Base-by-base conservation (phyloP, 768 basidiomycete species). In the Steccherinum ochraceum region DNA sequence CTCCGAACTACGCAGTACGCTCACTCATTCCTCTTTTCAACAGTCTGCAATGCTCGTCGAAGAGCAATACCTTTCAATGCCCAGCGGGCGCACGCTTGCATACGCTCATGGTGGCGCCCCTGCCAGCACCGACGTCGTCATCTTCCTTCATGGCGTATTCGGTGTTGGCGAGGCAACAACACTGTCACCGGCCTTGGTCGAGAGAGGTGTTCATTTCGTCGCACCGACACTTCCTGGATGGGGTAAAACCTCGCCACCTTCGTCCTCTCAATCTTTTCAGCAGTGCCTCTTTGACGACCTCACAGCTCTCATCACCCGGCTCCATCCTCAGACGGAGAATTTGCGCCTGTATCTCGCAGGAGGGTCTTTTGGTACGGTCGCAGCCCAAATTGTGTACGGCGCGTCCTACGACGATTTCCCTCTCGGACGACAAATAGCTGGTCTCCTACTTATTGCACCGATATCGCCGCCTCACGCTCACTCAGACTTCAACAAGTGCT, bases 121-220 rank as follows among this genome's bases (percentile, higher is more conserved):
- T 1, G 70, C 72, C 23, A 81, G 79, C 63, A 63, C 65, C 1
- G 67, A 67, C 12, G 61, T 83, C 20, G 62, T 81, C 41, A 67
- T 83, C 46, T 79, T 72, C 63, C 72, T 81, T 50, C 81, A 82
- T 56, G 79, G 79, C n/a, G 67, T 67, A 4, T 80, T 83, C 60
- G 63, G 69, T 30, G 57, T 80, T n/a, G 81, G 79, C 3, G 66
- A 70, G 24, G 72, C 73, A 3, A 62, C 67, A 25, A 55, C 52
- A 1, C 56, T 67, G 5, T 67, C 72, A 2, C 67, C 61, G 12
- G 56, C 63, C 24, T 57, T 78, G 50, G 26, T 67, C 10, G 66
- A 72, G 13, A 74, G 69, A 54, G 58, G 70, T 41, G 61, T 76
- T 3, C 79, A 78, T 57, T 65, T 66, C 46, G 59, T 83, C 39